Evolutionary conservation across 805 yeast genomes (phyloP), one percentile per base, ranked within the genome.

Genomic region (Groenewaldozyma tartarivorans): DNA sequence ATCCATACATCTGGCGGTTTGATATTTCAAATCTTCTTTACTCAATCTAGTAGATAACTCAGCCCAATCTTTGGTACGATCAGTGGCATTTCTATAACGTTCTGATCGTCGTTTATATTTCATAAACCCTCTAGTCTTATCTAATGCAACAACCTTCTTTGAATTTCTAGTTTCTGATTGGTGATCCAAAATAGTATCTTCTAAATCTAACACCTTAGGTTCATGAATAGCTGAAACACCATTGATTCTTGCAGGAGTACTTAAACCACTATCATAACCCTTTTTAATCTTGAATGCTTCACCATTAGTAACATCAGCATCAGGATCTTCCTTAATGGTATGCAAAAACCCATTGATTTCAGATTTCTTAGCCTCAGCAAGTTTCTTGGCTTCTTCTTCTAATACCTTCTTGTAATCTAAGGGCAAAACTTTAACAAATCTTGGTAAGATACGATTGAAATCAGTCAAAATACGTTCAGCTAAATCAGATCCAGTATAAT

Each of bases 1-100:
- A 66, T 90, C 97, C 95, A 92, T 90, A 74, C 98, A 90, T 64
- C 98, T 78, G 13, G 97, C 96, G 44, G 97, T 84, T 69, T 90
- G 96, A 60, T 73, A 75, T 60, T 79, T 75, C 56, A 90, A 79
- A 51, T 92, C 97, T 39, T 82, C 87, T 64, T 84, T 82, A 43
- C 86, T 69, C 53, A 90, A 70, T 42, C 95, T 76, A 11, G 76
- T 66, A 9, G 94, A 78, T 61, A 90, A 72, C 66, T 90, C 97
- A 49, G 81, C 75, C 97, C 97, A 92, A 64, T 92, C 96, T 54
- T 73, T 72, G 42, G 86, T 71, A 64, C 98, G 78, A 20, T 75
- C 63, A 57, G 75, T 72, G 20, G 92, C 77, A 32, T 75, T 68
- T 63, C 97, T 75, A 71, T 90, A 87, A 54, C 76, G 77, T 62